These are phyloP conservation scores for Vigna radiata DNA, from an alignment of 306 rosid species.

Conservation along the genomic window DNA sequence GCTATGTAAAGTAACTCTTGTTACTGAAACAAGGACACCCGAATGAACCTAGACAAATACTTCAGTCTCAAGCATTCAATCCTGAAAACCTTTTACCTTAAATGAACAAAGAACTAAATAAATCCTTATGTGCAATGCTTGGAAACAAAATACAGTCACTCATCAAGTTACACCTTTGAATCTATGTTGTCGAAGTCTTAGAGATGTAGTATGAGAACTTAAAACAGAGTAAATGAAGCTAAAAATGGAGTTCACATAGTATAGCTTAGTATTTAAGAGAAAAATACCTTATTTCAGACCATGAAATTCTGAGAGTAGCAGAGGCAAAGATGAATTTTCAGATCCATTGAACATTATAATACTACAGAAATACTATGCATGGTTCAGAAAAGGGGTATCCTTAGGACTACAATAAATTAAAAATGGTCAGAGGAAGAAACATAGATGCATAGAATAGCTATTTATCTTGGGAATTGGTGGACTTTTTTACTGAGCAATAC, in stretches of 20 bases:
- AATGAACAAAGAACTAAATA: neutral
- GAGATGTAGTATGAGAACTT: neutral
- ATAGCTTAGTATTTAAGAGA: constrained; percentile 44
- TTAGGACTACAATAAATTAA: constrained; percentile 37
- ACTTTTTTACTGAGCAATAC: constrained; percentile 47
- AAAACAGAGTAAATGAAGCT: constrained; percentile 37
- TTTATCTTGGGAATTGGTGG: constrained; percentile 58
- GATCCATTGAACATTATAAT: constrained; percentile 63
- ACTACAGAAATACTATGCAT: constrained; percentile 40
- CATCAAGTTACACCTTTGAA: neutral
- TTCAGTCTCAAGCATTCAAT: neutral
- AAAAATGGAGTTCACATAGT: constrained; percentile 46
- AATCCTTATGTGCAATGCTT: neutral
- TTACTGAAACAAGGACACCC: neutral
- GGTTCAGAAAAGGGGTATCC: constrained; percentile 49
- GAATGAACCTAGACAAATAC: neutral
- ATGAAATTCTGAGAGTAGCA: constrained; percentile 68
- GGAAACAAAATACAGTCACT: constrained; percentile 20
- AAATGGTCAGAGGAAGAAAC: constrained; percentile 16
- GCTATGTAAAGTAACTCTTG: constrained; percentile 1
- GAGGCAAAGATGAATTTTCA: constrained; percentile 53
- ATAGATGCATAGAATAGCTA: constrained; percentile 37
- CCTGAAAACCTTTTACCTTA: neutral
- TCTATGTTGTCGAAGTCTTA: constrained; percentile 1
- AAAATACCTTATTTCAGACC: constrained; percentile 51